Percentiles rank a stretch among this genome's conserved stretches.
Evolutionary conservation across 306 rosid genomes (phyloP).

Genomic region (Fagus sylvatica): DNA sequence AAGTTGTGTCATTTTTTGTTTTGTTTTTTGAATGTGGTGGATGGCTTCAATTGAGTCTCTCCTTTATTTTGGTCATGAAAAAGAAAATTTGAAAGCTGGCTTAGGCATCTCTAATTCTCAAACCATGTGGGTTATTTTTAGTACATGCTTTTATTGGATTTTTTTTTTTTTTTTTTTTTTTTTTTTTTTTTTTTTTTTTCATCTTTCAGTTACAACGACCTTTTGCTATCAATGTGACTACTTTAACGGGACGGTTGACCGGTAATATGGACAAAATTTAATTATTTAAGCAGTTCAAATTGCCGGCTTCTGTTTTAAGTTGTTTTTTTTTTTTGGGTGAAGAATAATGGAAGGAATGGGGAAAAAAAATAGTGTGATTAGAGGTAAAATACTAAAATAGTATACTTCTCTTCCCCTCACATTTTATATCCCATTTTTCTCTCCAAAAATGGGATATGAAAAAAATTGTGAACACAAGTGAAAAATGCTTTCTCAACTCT

Average conservation of each 20-base stretch:
- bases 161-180: not conserved
- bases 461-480: too few species aligned
- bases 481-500: too few species aligned
- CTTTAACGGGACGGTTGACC: conserved; percentile 74
- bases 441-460: too few species aligned
- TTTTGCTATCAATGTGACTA: conserved; percentile 46
- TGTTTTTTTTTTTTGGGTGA: not conserved
- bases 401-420: too few species aligned
- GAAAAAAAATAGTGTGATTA: too few species aligned
- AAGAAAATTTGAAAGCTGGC: conserved; percentile 33
- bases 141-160: conserved; percentile 9
- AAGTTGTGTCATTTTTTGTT: conserved; percentile 27
- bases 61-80: conserved; percentile 53
- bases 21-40: not conserved
- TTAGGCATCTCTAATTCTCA: conserved; percentile 34
- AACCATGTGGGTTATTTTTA: conserved; percentile 34
- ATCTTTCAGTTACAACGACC: conserved; percentile 55
- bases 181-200: not conserved
- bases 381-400: too few species aligned
- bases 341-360: too few species aligned
- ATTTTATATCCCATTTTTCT: too few species aligned
- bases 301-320: conserved; percentile 8
- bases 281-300: conserved; percentile 6
- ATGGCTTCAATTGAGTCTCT: conserved; percentile 52
- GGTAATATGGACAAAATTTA: conserved; percentile 27